A percentile compares a stretch with the other conserved stretches of the same genome.
Evolutionary conservation across 305 asterid species (phyloP).

Genomic region (Salvia sclarea): DNA sequence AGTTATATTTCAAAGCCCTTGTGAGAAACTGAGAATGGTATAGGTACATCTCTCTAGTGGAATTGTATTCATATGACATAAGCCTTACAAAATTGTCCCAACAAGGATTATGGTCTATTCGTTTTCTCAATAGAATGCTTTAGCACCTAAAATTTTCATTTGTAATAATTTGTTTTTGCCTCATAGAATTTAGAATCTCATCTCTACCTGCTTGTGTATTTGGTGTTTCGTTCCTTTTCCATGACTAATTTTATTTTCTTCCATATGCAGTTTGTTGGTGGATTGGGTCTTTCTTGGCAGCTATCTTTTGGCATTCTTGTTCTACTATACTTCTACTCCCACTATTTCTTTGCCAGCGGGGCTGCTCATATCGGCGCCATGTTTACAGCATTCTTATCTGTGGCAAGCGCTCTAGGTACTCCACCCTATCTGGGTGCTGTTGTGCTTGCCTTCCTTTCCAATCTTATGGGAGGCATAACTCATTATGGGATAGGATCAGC

Average conservation of each 20-base stretch:
- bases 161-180: neutral
- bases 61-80: neutral
- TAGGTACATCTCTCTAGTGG: neutral
- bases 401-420: slow-evolving; percentile 88
- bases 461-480: slow-evolving; percentile 97
- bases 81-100: neutral
- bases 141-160: neutral
- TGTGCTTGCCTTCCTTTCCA: slow-evolving; percentile 84
- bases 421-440: slow-evolving; percentile 83
- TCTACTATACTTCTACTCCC: slow-evolving; percentile 94
- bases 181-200: neutral
- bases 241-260: slow-evolving; percentile 10
- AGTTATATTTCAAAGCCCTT: neutral
- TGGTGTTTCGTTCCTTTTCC: neutral
- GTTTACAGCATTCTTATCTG: slow-evolving; percentile 95
- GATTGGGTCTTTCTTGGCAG: slow-evolving; percentile 96
- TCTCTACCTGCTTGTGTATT: neutral
- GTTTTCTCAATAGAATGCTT: neutral
- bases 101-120: neutral
- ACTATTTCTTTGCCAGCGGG: slow-evolving; percentile 97
- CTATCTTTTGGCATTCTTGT: slow-evolving; percentile 89
- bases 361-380: slow-evolving; percentile 99
- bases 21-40: neutral
- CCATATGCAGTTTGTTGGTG: slow-evolving; percentile 79
- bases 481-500: slow-evolving; percentile 99